These are phyloP conservation scores for Solidago caesia DNA, from an alignment of 129 eudicot genomes.

Conservation along the genomic window DNA sequence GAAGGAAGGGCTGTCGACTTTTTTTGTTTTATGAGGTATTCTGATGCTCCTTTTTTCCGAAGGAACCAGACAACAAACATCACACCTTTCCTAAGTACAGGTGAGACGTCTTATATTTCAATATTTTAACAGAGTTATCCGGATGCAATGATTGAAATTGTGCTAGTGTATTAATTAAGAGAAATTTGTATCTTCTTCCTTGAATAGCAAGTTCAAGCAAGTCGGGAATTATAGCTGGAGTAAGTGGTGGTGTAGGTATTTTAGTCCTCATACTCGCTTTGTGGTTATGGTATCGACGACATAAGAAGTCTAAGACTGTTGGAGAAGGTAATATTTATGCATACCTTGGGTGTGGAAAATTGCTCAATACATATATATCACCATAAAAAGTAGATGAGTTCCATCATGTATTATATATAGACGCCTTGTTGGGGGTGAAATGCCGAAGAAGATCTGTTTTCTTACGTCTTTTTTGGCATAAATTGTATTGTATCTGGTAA, in stretches of 20 bases:
- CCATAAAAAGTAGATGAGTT: too few relatives aligned
- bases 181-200: background rate
- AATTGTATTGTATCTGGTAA: too few relatives aligned
- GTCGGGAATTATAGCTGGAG: conserved; percentile 46
- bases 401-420: too few relatives aligned
- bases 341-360: too few relatives aligned
- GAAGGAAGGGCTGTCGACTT: conserved; percentile 53
- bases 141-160: background rate
- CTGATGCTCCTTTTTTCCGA: conserved; percentile 42
- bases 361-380: too few relatives aligned
- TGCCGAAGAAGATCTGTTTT: too few relatives aligned
- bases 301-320: conserved; percentile 29
- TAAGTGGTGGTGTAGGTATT: conserved; percentile 50
- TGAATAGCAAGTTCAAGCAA: conserved; percentile 44
- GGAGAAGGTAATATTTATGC: conserved; percentile 34
- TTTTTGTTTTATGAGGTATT: conserved; percentile 55
- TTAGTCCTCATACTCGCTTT: conserved; percentile 33
- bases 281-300: conserved; percentile 27
- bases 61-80: conserved; percentile 47
- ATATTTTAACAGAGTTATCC: background rate
- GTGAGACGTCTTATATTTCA: conserved; percentile 12
- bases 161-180: too few relatives aligned
- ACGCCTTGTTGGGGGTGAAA: too few relatives aligned
- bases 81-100: conserved; percentile 40
- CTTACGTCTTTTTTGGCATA: too few relatives aligned